These are phyloP conservation scores for Agrocybe chaxingu DNA, from an alignment of 768 basidiomycete species.

Conservation along the genomic window DNA sequence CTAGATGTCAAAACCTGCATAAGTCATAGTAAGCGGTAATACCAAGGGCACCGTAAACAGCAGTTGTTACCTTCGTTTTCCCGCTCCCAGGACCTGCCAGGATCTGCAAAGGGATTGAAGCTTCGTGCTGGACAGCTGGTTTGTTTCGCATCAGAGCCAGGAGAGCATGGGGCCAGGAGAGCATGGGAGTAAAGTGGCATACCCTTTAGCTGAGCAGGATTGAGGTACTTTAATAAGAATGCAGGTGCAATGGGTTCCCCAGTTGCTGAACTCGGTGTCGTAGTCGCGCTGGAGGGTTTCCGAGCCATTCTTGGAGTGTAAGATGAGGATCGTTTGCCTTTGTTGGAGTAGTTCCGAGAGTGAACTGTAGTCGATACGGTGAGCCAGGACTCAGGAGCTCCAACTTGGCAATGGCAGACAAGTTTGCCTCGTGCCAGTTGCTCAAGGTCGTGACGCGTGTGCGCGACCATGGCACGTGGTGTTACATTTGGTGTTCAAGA, in stretches of 20 bases:
- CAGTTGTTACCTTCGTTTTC: constrained; percentile 50
- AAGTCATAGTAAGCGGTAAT: background rate
- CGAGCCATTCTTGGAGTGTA: too few relatives aligned
- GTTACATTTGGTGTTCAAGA: too few relatives aligned
- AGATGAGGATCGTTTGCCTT: too few relatives aligned
- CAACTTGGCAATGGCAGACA: too few relatives aligned
- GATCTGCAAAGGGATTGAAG: constrained; percentile 67
- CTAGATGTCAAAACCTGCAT: constrained; percentile 60
- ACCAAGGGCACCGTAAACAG: background rate
- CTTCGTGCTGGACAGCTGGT: constrained; percentile 65
- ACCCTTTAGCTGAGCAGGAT: constrained; percentile 38
- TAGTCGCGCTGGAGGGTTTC: too few relatives aligned
- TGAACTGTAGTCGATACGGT: too few relatives aligned
- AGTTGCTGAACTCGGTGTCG: too few relatives aligned
- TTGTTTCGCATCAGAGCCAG: constrained; percentile 40
- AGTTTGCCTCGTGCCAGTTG: too few relatives aligned
- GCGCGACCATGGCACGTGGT: too few relatives aligned
- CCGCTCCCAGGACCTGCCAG: constrained; percentile 79
- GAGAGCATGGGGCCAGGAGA: constrained; percentile 31
- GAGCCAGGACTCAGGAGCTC: too few relatives aligned
- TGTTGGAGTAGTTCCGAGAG: too few relatives aligned
- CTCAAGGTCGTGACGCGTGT: too few relatives aligned
- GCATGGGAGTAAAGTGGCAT: background rate
- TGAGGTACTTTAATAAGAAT: constrained; percentile 17
- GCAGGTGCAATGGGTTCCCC: background rate